These are phyloP conservation scores for Aspergillus carlsbadensis DNA, from an alignment of 495 filamentous ascomycete species.

Conservation along the genomic window DNA sequence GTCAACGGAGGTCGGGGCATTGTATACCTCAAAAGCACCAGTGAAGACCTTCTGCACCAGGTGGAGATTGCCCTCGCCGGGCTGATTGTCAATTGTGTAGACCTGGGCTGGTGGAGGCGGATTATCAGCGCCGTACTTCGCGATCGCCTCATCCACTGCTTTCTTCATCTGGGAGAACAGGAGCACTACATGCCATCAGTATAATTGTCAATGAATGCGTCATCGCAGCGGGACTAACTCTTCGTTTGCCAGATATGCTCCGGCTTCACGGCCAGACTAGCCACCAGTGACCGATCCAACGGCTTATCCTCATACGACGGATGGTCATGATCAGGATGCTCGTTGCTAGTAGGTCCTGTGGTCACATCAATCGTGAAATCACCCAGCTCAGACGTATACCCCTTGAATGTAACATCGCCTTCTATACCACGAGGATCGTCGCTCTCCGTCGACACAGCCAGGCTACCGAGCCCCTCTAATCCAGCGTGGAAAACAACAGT, in stretches of 20 bases:
- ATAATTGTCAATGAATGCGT: background rate
- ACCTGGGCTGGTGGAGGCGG: conserved; percentile 82
- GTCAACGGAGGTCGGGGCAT: background rate
- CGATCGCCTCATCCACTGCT: conserved; percentile 65
- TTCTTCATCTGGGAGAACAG: conserved; percentile 77
- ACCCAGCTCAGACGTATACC: conserved; percentile 73
- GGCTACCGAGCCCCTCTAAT: conserved; percentile 71
- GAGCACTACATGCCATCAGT: conserved; percentile 43
- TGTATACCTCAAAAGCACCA: conserved; percentile 72
- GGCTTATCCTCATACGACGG: conserved; percentile 69
- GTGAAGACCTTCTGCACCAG: conserved; percentile 91
- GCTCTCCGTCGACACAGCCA: conserved; percentile 56
- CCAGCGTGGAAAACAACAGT: conserved; percentile 78
- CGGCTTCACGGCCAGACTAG: conserved; percentile 64
- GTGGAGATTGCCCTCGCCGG: conserved; percentile 77
- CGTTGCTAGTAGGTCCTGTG: conserved; percentile 60
- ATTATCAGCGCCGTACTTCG: conserved; percentile 66
- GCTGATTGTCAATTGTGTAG: conserved; percentile 71
- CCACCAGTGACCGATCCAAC: conserved; percentile 71
- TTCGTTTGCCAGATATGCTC: conserved; percentile 86
- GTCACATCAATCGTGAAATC: conserved; percentile 82
- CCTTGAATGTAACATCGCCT: conserved; percentile 72
- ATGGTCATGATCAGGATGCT: conserved; percentile 60
- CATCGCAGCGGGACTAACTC: conserved; percentile 32
- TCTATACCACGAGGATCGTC: conserved; percentile 60